Evolutionary conservation across 2,329 filamentous ascomycete genomes (phyloP).

Genomic region (Plenodomus tracheiphilus): DNA sequence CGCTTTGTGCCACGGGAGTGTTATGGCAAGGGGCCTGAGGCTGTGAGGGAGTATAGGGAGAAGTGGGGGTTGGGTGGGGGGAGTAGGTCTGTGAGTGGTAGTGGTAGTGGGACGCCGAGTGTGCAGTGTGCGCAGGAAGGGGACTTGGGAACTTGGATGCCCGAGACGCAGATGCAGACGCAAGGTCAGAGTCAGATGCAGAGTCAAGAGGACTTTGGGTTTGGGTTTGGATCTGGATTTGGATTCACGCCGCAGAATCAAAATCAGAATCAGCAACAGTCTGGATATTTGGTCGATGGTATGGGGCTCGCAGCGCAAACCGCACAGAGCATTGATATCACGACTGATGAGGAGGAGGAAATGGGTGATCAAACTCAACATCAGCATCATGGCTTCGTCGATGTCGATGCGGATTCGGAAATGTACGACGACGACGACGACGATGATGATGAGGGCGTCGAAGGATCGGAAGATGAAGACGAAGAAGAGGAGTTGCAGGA

Average conservation of each 20-base stretch:
- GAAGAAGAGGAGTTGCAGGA: slow-evolving; percentile 4
- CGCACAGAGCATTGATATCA: too few species aligned
- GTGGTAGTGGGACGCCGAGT: too few species aligned
- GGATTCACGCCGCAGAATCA: not conserved
- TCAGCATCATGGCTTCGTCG: too few species aligned
- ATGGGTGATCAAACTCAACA: too few species aligned
- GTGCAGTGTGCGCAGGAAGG: too few species aligned
- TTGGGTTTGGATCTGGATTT: not conserved
- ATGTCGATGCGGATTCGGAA: slow-evolving; percentile 16
- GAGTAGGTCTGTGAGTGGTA: too few species aligned
- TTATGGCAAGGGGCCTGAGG: slow-evolving; percentile 40
- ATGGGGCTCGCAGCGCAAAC: too few species aligned
- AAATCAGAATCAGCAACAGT: too few species aligned
- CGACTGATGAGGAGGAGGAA: too few species aligned
- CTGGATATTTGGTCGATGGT: too few species aligned
- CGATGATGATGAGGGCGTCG: slow-evolving; percentile 27
- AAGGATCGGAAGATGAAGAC: slow-evolving; percentile 16
- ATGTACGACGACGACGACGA: slow-evolving; percentile 14
- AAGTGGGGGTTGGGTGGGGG: slow-evolving; percentile 21
- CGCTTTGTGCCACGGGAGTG: slow-evolving; percentile 43
- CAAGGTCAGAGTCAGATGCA: not conserved
- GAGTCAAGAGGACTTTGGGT: not conserved
- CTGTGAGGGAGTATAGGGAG: slow-evolving; percentile 30
- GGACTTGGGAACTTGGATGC: not conserved
- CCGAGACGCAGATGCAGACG: not conserved